Evolutionary conservation across 2,329 filamentous ascomycete genomes (phyloP).

Genomic region (Elsinoe australis): DNA sequence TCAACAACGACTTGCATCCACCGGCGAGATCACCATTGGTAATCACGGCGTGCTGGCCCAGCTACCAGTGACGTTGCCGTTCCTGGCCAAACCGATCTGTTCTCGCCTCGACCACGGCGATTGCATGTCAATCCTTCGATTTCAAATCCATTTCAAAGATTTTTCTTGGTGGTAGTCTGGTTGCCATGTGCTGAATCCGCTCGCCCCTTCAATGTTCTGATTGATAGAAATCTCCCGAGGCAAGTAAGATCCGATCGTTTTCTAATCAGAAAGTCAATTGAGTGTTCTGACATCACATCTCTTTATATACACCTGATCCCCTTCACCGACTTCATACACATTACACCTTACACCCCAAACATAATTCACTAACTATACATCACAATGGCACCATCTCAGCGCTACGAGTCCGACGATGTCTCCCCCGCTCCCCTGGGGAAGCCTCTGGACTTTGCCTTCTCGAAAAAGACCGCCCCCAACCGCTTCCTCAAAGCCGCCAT

Average conservation of each 20-base stretch:
- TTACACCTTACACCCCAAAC: not conserved
- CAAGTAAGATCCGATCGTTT: too few species aligned
- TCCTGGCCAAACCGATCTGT: constrained; percentile 12
- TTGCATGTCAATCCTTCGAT: constrained; percentile 6
- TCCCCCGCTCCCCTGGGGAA: constrained; percentile 36
- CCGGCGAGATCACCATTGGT: not conserved
- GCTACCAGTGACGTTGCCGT: constrained; percentile 1
- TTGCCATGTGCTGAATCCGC: not conserved
- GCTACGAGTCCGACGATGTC: constrained; percentile 37
- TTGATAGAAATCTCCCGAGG: constrained; percentile 10
- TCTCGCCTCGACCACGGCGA: not conserved
- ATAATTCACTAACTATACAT: not conserved
- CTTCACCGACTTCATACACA: not conserved
- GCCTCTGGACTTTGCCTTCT: constrained; percentile 41
- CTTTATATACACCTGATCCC: not conserved
- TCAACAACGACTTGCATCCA: not conserved
- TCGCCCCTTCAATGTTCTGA: not conserved
- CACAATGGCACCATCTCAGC: constrained; percentile 32
- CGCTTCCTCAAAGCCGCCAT: constrained; percentile 62
- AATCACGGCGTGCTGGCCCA: not conserved
- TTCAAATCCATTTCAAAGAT: constrained; percentile 12
- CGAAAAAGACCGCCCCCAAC: constrained; percentile 52
- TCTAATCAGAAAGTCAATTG: too few species aligned
- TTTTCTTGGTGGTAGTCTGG: not conserved
- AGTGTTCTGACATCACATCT: constrained; percentile 12